phyloP scores from a whole-genome alignment of 441 rosid species.

The Daphne laureola region DNA sequence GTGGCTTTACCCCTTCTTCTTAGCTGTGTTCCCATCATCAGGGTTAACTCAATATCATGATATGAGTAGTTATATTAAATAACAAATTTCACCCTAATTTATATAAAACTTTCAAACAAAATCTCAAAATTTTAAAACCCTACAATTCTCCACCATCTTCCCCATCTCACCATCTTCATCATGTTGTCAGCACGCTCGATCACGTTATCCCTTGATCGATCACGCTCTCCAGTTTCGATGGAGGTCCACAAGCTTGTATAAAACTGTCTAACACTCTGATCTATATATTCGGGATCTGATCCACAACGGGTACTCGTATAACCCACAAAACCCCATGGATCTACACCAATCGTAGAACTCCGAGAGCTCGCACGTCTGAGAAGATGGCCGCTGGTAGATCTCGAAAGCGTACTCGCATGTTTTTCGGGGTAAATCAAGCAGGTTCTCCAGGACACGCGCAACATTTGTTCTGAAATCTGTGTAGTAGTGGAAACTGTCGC shows the following conservation, averaged over 20 bases:
- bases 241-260: constrained; percentile 36
- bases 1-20: too few species aligned
- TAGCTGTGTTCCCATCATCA: too few species aligned
- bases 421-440: constrained; percentile 38
- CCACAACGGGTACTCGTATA: constrained; percentile 35
- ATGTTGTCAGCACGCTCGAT: too few species aligned
- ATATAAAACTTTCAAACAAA: too few species aligned
- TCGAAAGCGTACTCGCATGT: constrained; percentile 35
- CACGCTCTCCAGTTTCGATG: too few species aligned
- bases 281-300: constrained; percentile 38
- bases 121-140: too few species aligned
- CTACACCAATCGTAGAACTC: constrained; percentile 45
- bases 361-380: constrained; percentile 29
- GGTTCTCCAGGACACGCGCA: constrained; percentile 28
- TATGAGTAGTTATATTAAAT: too few species aligned
- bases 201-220: too few species aligned
- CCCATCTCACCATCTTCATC: too few species aligned
- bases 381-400: constrained; percentile 46
- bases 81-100: too few species aligned
- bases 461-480: constrained; percentile 24
- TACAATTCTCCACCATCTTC: too few species aligned
- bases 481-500: constrained; percentile 43
- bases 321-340: constrained; percentile 26
- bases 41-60: too few species aligned
- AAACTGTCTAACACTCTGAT: constrained; percentile 36